Conservation (phyloP, 2,329 filamentous ascomycete genomes). For the Onygenales sp. region DNA sequence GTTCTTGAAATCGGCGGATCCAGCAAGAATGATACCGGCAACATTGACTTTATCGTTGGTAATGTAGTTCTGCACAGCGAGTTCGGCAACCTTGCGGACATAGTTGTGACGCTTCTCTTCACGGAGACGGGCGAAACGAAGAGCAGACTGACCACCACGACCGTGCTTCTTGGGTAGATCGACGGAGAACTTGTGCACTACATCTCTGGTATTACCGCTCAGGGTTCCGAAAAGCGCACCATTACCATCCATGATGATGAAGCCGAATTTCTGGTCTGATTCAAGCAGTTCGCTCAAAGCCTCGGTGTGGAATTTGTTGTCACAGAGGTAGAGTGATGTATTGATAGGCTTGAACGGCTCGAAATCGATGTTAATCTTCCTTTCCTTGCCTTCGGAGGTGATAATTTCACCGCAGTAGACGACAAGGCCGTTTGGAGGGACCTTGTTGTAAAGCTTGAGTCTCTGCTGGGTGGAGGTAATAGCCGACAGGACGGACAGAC, state of each 20-base stretch:
- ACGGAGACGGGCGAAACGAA: slow-evolving; percentile 98
- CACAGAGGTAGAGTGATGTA: slow-evolving; percentile 96
- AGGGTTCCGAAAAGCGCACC: slow-evolving; percentile 94
- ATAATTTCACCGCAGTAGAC: slow-evolving; percentile 99
- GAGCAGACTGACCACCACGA: slow-evolving; percentile 97
- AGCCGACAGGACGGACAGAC: slow-evolving; percentile 92
- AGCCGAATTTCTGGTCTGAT: slow-evolving; percentile 98
- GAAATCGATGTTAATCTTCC: slow-evolving; percentile 99
- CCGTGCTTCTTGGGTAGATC: slow-evolving; percentile 99
- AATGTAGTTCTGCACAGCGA: slow-evolving; percentile 98
- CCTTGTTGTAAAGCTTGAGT: slow-evolving; percentile 98
- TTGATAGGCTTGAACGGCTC: slow-evolving; percentile 99
- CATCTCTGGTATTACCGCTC: slow-evolving; percentile 92
- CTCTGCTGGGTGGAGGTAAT: slow-evolving; percentile 99
- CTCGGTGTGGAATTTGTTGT: slow-evolving; percentile 99
- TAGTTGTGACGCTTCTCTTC: slow-evolving; percentile 99
- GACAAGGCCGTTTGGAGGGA: slow-evolving; percentile 92
- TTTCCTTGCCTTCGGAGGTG: slow-evolving; percentile 94
- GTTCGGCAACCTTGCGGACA: slow-evolving; percentile 93
- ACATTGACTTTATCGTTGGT: slow-evolving; percentile 98
- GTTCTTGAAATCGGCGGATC: slow-evolving; percentile 99
- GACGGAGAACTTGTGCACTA: slow-evolving; percentile 96
- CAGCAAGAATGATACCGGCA: slow-evolving; percentile 85
- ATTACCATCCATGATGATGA: slow-evolving; percentile 99
- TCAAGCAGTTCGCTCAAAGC: slow-evolving; percentile 93